Conservation (phyloP, 345 rosid species). For the Microthlaspi erraticum region DNA sequence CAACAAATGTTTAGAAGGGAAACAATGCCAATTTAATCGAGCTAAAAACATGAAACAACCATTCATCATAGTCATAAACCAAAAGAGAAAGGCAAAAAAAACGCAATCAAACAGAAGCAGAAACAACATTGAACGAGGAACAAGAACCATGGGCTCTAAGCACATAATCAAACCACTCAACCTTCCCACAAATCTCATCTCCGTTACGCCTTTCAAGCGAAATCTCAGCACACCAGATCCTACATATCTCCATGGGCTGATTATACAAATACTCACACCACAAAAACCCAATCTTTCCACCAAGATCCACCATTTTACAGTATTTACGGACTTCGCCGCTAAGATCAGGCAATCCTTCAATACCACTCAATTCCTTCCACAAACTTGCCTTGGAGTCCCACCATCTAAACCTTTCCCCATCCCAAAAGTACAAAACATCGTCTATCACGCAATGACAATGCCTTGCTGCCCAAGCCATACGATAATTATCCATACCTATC, state of each 20-base stretch:
- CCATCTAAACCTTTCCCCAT: not conserved
- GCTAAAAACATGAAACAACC: not conserved
- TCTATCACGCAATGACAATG: not conserved
- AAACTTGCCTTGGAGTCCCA: not conserved
- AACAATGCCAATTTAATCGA: too few relatives aligned
- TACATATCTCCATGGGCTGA: not conserved
- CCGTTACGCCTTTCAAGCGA: not conserved
- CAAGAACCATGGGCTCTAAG: not conserved
- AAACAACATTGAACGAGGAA: not conserved
- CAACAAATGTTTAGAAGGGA: too few relatives aligned
- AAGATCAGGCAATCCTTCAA: not conserved
- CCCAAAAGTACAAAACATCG: not conserved
- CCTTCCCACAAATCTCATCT: slow-evolving; percentile 1
- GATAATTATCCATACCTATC: not conserved
- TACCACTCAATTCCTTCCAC: not conserved
- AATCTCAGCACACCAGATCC: not conserved
- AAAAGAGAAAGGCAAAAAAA: not conserved
- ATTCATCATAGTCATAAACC: not conserved
- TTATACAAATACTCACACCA: not conserved
- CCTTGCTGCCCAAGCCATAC: not conserved
- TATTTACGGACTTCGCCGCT: not conserved
- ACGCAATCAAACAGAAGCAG: slow-evolving; percentile 5
- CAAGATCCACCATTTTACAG: not conserved
- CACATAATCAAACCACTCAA: slow-evolving; percentile 2
- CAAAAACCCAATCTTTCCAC: not conserved